Conservation (phyloP, 768 basidiomycete genomes). For the Calvatia gigantea region DNA sequence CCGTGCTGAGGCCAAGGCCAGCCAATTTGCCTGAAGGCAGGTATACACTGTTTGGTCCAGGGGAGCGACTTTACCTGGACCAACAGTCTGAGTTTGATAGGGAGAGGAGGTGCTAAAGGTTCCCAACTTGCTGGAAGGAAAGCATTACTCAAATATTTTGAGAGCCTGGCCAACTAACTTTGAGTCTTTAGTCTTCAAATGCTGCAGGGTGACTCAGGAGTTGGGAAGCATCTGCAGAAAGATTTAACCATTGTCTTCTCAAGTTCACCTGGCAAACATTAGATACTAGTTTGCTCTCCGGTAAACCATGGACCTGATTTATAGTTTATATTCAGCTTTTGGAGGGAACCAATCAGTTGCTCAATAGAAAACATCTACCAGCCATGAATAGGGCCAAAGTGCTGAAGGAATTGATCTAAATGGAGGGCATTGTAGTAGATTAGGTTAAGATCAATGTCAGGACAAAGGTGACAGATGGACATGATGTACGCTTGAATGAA, state of each 20-base stretch:
- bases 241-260: conserved; percentile 4
- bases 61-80: not conserved
- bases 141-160: not conserved
- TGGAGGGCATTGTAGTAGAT: conserved; percentile 29
- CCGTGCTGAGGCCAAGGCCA: not conserved
- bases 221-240: not conserved
- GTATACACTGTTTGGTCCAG: not conserved
- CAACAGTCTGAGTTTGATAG: not conserved
- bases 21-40: not conserved
- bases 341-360: conserved; percentile 30
- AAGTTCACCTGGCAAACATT: conserved; percentile 2
- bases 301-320: conserved; percentile 17
- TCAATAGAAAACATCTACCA: conserved; percentile 42
- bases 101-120: not conserved
- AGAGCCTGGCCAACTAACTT: not conserved
- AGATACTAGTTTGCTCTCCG: not conserved
- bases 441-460: conserved; percentile 8
- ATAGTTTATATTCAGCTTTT: conserved; percentile 29
- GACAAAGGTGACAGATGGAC: conserved; percentile 10
- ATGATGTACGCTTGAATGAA: conserved; percentile 14
- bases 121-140: not conserved
- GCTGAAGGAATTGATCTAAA: conserved; percentile 28
- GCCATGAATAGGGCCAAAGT: conserved; percentile 30
- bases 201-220: not conserved
- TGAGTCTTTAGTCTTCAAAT: not conserved